Percentiles rank a stretch among this genome's conserved stretches.
phyloP scores from a whole-genome alignment of 2,329 filamentous ascomycete species.

The Botrytis aclada region DNA sequence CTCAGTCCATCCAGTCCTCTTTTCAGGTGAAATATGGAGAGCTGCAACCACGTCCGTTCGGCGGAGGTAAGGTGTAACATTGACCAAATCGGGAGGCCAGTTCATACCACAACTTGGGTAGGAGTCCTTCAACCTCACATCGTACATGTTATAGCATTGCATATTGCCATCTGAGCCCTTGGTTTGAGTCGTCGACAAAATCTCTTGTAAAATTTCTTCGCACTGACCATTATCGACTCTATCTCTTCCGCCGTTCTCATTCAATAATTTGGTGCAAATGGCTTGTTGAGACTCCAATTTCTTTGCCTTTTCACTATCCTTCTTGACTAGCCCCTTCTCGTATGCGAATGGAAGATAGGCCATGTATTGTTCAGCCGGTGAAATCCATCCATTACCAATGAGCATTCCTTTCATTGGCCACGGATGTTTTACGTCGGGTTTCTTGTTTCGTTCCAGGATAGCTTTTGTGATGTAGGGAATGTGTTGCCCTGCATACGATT shows the following conservation, averaged over 20 bases:
- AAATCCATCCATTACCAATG: constrained; percentile 98
- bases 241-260: constrained; percentile 55
- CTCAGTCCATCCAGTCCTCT: constrained; percentile 86
- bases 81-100: constrained; percentile 84
- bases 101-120: constrained; percentile 92
- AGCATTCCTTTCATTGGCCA: constrained; percentile 85
- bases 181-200: constrained; percentile 64
- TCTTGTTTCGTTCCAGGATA: constrained; percentile 82
- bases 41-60: constrained; percentile 74
- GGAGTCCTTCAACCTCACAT: constrained; percentile 77
- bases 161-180: constrained; percentile 48
- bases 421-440: constrained; percentile 42
- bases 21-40: constrained; percentile 77
- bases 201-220: constrained; percentile 70
- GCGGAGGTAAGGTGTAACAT: constrained; percentile 80
- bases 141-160: constrained; percentile 93
- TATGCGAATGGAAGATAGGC: constrained; percentile 82
- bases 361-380: constrained; percentile 83
- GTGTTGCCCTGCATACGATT: constrained; percentile 95
- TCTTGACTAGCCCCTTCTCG: constrained; percentile 67
- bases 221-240: constrained; percentile 68
- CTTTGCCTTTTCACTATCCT: constrained; percentile 61
- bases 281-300: constrained; percentile 66
- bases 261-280: constrained; percentile 61
- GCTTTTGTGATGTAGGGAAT: constrained; percentile 95